Conservation (phyloP, 2,329 filamentous ascomycete genomes). For the Nothopassalora personata region DNA sequence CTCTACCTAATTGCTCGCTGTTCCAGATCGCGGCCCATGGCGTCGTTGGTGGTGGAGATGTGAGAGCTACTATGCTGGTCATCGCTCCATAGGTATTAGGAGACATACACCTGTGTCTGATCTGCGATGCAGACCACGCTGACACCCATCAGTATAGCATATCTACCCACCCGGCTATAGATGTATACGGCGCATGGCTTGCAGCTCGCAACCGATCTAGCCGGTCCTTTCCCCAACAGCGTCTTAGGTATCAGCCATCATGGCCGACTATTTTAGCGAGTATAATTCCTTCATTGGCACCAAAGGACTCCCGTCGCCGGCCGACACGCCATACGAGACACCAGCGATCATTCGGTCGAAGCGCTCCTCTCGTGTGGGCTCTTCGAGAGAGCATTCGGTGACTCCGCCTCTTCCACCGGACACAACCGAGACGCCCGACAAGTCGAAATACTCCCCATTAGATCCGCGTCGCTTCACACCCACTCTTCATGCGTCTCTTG, state of each 20-base stretch:
- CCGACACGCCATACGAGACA: conserved; percentile 66
- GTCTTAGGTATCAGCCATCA: conserved; percentile 9
- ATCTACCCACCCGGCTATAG: conserved; percentile 11
- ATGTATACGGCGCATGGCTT: conserved; percentile 28
- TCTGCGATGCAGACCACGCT: neutral
- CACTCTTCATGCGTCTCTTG: conserved; percentile 86
- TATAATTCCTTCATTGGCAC: conserved; percentile 43
- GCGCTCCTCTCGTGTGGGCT: conserved; percentile 54
- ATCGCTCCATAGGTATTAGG: conserved; percentile 1
- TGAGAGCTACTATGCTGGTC: conserved; percentile 2
- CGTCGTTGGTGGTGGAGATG: neutral
- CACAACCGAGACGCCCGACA: conserved; percentile 33
- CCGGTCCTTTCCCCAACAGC: neutral
- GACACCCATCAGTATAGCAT: conserved; percentile 7
- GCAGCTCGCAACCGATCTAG: conserved; percentile 7
- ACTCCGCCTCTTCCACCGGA: conserved; percentile 52
- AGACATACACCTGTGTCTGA: neutral
- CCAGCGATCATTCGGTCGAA: conserved; percentile 51
- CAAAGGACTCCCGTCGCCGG: conserved; percentile 61
- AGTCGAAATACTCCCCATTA: conserved; percentile 45
- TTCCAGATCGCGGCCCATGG: neutral
- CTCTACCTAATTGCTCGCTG: conserved; percentile 7
- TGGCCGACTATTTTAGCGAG: conserved; percentile 45
- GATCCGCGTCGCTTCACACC: conserved; percentile 93
- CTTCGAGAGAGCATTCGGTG: conserved; percentile 62